Evolutionary conservation across 768 basidiomycete genomes (phyloP).

Genomic region (Leccinellum luteum): DNA sequence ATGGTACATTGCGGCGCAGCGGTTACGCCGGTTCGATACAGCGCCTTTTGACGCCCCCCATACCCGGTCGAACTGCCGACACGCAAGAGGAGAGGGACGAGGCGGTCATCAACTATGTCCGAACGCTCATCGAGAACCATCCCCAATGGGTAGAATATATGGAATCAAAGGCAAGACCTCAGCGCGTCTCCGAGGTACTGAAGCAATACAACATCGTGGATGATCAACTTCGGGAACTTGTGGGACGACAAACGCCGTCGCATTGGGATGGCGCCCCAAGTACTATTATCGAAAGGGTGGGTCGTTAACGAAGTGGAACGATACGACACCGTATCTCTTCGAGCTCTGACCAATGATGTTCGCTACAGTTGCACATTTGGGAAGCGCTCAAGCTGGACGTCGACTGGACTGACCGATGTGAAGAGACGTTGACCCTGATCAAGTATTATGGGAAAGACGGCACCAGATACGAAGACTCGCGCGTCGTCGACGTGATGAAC

Average conservation of each 20-base stretch:
- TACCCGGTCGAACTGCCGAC: constrained; percentile 30
- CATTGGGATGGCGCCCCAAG: constrained; percentile 36
- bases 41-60: constrained; percentile 21
- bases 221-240: constrained; percentile 44
- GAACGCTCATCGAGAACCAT: constrained; percentile 43
- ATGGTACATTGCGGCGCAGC: background rate
- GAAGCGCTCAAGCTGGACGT: constrained; percentile 44
- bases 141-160: constrained; percentile 46
- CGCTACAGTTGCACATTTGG: constrained; percentile 47
- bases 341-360: background rate
- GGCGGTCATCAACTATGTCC: constrained; percentile 43
- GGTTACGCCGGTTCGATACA: background rate
- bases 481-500: constrained; percentile 49
- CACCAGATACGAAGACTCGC: constrained; percentile 43
- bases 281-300: constrained; percentile 46
- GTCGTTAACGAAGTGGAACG: constrained; percentile 10
- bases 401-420: constrained; percentile 46
- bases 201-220: constrained; percentile 54
- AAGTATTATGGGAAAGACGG: constrained; percentile 57
- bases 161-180: constrained; percentile 38
- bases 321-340: background rate
- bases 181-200: constrained; percentile 41
- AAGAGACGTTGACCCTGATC: constrained; percentile 50
- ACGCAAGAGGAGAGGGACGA: constrained; percentile 40
- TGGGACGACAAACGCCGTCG: constrained; percentile 42